Evolutionary conservation across 805 yeast species (phyloP).

Genomic region (Saccharomyces paradoxus): DNA sequence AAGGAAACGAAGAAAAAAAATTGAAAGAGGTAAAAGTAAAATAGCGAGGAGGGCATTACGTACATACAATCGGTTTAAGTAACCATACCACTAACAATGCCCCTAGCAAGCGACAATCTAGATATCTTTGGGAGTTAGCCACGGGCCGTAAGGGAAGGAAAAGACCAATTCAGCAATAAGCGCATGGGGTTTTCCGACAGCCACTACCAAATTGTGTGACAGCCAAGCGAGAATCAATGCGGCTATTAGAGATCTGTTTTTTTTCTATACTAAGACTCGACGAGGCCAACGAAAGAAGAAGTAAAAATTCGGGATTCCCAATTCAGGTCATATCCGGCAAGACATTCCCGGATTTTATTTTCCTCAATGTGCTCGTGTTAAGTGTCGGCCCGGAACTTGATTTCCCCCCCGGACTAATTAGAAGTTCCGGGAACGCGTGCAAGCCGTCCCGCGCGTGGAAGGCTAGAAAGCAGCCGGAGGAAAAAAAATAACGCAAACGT

Average conservation of each 20-base stretch:
- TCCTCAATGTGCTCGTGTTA: neutral
- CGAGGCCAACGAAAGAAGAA: neutral
- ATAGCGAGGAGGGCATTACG: neutral
- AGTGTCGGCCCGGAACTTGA: neutral
- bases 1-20: neutral
- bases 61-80: neutral
- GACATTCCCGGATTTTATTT: neutral
- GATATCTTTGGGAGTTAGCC: neutral
- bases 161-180: neutral
- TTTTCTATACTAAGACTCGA: neutral
- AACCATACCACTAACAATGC: neutral
- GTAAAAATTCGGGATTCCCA: neutral
- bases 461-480: neutral
- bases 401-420: neutral
- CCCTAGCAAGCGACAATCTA: neutral
- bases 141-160: neutral
- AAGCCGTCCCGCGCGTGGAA: neutral
- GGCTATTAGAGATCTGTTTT: neutral
- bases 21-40: neutral
- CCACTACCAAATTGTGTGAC: neutral
- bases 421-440: neutral
- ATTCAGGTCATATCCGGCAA: neutral
- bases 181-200: neutral
- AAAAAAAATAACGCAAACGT: neutral
- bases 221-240: neutral